Evolutionary conservation across 2,329 filamentous ascomycete species (phyloP), one percentile per base, ranked within the genome.

Genomic region (Zymoseptoria crescenta): DNA sequence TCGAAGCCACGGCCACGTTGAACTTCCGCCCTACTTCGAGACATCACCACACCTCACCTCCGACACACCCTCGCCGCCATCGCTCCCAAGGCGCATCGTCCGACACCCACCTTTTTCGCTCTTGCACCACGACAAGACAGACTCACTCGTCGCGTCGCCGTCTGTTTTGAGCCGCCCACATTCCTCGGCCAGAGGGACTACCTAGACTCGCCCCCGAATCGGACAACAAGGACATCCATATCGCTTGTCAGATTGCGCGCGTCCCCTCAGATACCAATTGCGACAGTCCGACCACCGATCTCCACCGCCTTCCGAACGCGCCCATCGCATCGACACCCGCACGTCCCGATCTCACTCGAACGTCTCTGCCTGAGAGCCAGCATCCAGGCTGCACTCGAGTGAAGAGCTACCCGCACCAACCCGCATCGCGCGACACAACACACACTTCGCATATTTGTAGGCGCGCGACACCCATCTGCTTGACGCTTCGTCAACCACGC

Each of bases 221-320:
- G 30, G 56, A 56, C 59, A 57, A 57, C 57, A 61, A 54, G 45
- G 64, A 58, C 60, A 65, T 65, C 64, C 54, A 64, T 65, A 64
- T 61, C 56, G 58, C 56, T 55, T 45, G 57, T 54, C 59, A 55
- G 56, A 63, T 29, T 54, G 55, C 55, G 55, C 57, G 59, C 62
- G 52, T 61, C 48, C 52, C 56, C 58, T 56, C 57, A 59, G 58
- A 59, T 54, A 49, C 58, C 49, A 56, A 55, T 45, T 24, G 55
- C 60, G 58, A 60, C 59, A 63, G 54, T 48, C 54, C 30, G 53
- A 58, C 52, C 59, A 61, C 49, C 35, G 35, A 45, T 45, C 35
- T 45, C n/a, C 35, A 45, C 35, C 4, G 49, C 58, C 49, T 54
- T 53, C 58, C 52, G 56, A 55, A 56, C 30, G 45, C 51, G 29